Base-by-base conservation (phyloP, 257 asterid species). In the Jacaranda mimosifolia region DNA sequence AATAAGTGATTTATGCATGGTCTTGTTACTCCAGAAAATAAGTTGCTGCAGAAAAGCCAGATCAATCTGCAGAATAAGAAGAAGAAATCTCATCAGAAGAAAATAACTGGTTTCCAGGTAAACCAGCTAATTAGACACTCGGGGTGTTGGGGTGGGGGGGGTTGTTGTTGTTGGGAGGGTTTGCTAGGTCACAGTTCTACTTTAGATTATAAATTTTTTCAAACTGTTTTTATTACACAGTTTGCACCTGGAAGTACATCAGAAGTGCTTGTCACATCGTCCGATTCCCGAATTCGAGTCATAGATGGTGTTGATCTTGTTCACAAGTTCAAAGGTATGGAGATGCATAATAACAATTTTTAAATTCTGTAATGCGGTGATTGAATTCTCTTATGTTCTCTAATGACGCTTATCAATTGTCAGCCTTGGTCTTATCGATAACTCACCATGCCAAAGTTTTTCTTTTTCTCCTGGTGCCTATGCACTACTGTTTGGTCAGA, bases 81-180 rank as follows among this genome's bases (percentile, higher is more conserved):
- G 81, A 94, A 92, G 89, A 96, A 92, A 82, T 84, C 97, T 75
- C 97, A 91, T 83, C 96, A 87, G 86, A 96, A 96, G 91, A 96
- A 96, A 88, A 96, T 96, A 70, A 96, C 99, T 19, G 98, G 99
- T 76, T 93, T 96, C 86, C 98, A 96, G 97, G 99, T 96, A 78
- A 85, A 46, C 78, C 57, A 26, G 46, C 40, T 51, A 15, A 58
- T 65, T 74, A 51, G 18, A 72, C 59, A 39, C 49, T 18, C n/a
- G 5, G 49, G 49, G 49, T 2, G 11, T 45, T 3, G 13, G 51
- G 18, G 57, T 14, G 57, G 19, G 18, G 19, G 7, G 19, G 56
- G n/a, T n/a, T n/a, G n/a, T n/a, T n/a, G n/a, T n/a, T n/a, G n/a
- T 53, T 39, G 70, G 51, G 55, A 68, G 36, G 35, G 21, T 19